phyloP scores from a whole-genome alignment of 179 eudicot species.

The Pouteria campechiana region DNA sequence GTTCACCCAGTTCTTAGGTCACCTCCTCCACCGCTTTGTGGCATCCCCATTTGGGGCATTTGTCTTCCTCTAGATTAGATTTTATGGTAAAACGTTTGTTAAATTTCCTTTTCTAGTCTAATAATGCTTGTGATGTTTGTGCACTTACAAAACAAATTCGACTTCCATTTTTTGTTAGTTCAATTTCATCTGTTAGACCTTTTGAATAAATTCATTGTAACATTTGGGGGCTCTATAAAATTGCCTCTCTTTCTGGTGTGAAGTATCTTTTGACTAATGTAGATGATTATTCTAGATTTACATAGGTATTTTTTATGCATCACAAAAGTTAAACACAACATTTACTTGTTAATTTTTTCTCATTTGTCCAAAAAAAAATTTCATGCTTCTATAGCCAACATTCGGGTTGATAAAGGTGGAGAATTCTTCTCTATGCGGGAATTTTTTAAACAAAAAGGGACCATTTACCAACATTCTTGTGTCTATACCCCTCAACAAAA shows the following conservation, averaged over 20 bases:
- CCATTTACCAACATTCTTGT: neutral
- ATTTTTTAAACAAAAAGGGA: neutral
- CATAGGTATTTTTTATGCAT: neutral
- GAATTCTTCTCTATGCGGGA: neutral
- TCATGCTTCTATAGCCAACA: neutral
- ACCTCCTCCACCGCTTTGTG: too few species aligned
- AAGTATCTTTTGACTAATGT: neutral
- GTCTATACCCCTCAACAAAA: constrained; percentile 4
- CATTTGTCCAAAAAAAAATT: neutral
- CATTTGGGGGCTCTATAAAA: neutral
- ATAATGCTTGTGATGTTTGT: neutral
- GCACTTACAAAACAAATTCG: neutral
- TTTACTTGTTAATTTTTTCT: neutral
- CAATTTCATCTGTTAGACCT: neutral
- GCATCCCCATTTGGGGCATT: neutral
- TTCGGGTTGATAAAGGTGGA: neutral
- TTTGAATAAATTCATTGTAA: neutral
- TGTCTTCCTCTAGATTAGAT: neutral
- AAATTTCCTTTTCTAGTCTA: neutral
- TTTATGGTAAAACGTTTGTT: neutral
- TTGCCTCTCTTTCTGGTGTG: neutral
- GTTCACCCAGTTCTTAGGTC: too few species aligned
- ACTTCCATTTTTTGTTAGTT: neutral
- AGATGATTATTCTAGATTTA: neutral
- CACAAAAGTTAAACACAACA: neutral